phyloP scores from a whole-genome alignment of 2,329 filamentous ascomycete species.

The Thyridium curvatum region DNA sequence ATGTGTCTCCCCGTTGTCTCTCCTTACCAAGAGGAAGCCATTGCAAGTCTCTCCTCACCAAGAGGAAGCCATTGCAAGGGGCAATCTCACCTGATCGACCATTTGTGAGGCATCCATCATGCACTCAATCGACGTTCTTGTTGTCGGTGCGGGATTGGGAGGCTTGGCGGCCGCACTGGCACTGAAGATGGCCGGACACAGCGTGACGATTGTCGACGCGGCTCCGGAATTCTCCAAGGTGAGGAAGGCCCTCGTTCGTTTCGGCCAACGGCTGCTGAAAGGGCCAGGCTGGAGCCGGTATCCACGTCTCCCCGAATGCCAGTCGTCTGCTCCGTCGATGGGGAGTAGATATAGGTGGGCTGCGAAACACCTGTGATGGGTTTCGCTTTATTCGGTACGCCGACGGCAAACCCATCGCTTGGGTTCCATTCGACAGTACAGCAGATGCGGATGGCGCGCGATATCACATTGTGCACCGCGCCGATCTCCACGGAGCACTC shows the following conservation, averaged over 20 bases:
- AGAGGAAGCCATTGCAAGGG: no score
- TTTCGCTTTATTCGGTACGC: slow-evolving; percentile 19
- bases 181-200: slow-evolving; percentile 2
- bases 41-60: no score
- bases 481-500: slow-evolving; percentile 25
- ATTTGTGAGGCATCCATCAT: no score
- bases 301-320: slow-evolving; percentile 24
- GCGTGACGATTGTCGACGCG: slow-evolving; percentile 8
- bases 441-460: slow-evolving; percentile 18
- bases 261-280: no score
- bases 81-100: no score
- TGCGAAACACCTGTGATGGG: slow-evolving; percentile 4
- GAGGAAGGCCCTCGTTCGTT: slow-evolving; percentile 1
- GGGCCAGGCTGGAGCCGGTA: slow-evolving; percentile 16
- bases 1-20: no score
- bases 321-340: slow-evolving; percentile 19
- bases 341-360: slow-evolving; percentile 12
- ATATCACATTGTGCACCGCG: slow-evolving; percentile 27
- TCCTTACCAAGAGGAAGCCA: no score
- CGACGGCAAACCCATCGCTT: slow-evolving; percentile 15
- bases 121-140: slow-evolving; percentile 6
- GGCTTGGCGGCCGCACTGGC: slow-evolving; percentile 8
- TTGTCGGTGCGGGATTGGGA: slow-evolving; percentile 12
- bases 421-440: slow-evolving; percentile 13
- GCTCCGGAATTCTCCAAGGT: slow-evolving; percentile 9